A percentile compares a stretch with the other conserved stretches of the same genome.
Conservation (phyloP, 1,284 basidiomycete species). For the Ustilago esculenta region DNA sequence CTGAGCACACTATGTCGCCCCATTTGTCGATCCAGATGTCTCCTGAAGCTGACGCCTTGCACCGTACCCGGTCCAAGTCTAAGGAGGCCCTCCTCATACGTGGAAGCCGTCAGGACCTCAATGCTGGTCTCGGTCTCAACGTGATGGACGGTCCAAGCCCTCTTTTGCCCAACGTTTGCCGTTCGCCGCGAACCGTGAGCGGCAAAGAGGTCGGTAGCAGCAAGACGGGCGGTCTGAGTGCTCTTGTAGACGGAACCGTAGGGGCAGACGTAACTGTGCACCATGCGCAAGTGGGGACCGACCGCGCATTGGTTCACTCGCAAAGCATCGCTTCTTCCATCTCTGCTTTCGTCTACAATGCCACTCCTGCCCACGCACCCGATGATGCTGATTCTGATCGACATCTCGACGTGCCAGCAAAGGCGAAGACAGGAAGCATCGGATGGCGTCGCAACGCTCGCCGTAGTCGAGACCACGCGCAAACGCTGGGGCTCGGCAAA, state of each 20-base stretch:
- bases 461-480: slow-evolving; percentile 16
- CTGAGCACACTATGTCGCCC: slow-evolving; percentile 14
- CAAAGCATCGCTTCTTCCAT: slow-evolving; percentile 50
- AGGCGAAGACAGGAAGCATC: slow-evolving; percentile 21
- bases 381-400: not conserved
- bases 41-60: slow-evolving; percentile 10
- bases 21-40: slow-evolving; percentile 47
- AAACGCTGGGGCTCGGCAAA: slow-evolving; percentile 19
- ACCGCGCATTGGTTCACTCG: slow-evolving; percentile 22
- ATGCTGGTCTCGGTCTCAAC: slow-evolving; percentile 13
- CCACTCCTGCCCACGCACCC: slow-evolving; percentile 33
- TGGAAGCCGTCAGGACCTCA: slow-evolving; percentile 8
- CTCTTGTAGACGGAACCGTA: slow-evolving; percentile 10
- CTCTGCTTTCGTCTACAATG: slow-evolving; percentile 55
- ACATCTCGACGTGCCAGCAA: slow-evolving; percentile 9
- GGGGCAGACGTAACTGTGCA: slow-evolving; percentile 23
- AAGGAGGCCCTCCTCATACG: slow-evolving; percentile 23
- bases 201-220: slow-evolving; percentile 24
- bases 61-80: slow-evolving; percentile 16
- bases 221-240: slow-evolving; percentile 8
- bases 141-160: slow-evolving; percentile 30
- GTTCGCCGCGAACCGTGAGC: slow-evolving; percentile 35
- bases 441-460: slow-evolving; percentile 32
- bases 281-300: slow-evolving; percentile 16
- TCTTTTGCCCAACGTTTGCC: slow-evolving; percentile 33